A percentile compares a stretch with the other conserved stretches of the same genome.
Evolutionary conservation across 176 grass and related monocot species (phyloP).

Genomic region (Aegilops umbellulata): DNA sequence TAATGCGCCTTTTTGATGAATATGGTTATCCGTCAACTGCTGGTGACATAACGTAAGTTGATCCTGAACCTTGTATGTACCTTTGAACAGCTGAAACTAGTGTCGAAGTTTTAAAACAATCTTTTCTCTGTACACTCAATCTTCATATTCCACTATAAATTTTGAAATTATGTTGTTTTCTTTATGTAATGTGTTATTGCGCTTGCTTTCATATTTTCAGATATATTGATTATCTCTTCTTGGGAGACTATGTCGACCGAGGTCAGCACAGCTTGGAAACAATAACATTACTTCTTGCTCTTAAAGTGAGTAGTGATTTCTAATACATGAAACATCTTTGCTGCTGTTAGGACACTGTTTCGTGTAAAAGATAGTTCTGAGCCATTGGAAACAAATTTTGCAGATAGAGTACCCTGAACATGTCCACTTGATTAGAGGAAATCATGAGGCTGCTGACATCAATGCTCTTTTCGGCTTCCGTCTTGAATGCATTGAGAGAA

Average conservation of each 20-base stretch:
- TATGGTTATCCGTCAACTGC: conserved; percentile 96
- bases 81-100: conserved; percentile 24
- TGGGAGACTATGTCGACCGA: conserved; percentile 99
- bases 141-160: neutral
- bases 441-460: conserved; percentile 99
- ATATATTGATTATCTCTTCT: conserved; percentile 99
- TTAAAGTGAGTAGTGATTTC: conserved; percentile 66
- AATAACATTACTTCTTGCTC: conserved; percentile 92
- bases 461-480: conserved; percentile 98
- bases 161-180: conserved; percentile 21
- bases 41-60: conserved; percentile 92
- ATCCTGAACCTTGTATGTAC: conserved; percentile 17
- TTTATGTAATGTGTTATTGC: neutral
- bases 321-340: conserved; percentile 7
- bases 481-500: conserved; percentile 97
- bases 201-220: conserved; percentile 41
- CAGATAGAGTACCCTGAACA: conserved; percentile 98
- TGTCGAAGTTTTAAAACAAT: neutral
- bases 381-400: conserved; percentile 27
- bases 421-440: conserved; percentile 90
- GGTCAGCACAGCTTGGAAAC: conserved; percentile 99
- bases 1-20: conserved; percentile 98
- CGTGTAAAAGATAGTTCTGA: conserved; percentile 32
- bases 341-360: neutral
- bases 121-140: neutral